Evolutionary conservation across 495 filamentous ascomycete genomes (phyloP).

Genomic region (Daldinia loculata): DNA sequence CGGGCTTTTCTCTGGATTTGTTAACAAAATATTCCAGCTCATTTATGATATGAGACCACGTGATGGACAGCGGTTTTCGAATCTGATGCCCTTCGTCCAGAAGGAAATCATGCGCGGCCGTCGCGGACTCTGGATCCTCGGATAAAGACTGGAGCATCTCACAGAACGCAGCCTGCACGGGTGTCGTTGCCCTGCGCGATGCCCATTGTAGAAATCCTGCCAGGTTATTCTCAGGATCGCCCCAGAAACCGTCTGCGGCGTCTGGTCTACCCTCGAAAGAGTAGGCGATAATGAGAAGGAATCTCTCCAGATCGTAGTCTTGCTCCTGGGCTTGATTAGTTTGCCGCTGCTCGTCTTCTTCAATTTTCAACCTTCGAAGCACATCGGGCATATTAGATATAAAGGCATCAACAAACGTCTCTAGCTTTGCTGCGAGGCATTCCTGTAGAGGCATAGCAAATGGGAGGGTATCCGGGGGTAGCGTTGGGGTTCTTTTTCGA

Average conservation of each 20-base stretch:
- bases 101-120: conserved; percentile 84
- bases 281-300: conserved; percentile 90
- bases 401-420: conserved; percentile 86
- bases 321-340: conserved; percentile 77
- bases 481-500: conserved; percentile 74
- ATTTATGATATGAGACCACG: conserved; percentile 91
- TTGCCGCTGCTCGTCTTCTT: conserved; percentile 86
- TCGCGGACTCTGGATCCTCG: conserved; percentile 78
- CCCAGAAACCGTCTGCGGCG: conserved; percentile 87
- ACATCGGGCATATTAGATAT: conserved; percentile 95
- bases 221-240: conserved; percentile 85
- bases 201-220: conserved; percentile 96
- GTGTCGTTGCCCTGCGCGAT: conserved; percentile 88
- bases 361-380: conserved; percentile 81
- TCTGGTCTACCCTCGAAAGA: conserved; percentile 85
- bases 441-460: conserved; percentile 71
- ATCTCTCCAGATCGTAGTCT: conserved; percentile 84
- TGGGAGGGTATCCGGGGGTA: conserved; percentile 67
- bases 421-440: conserved; percentile 79
- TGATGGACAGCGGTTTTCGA: conserved; percentile 79
- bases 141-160: conserved; percentile 92
- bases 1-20: conserved; percentile 71
- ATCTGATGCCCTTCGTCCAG: conserved; percentile 84
- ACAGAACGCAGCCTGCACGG: conserved; percentile 91
- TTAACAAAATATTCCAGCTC: conserved; percentile 80